These are phyloP conservation scores for Vitis labrusca DNA, from an alignment of 164 flowering plant species.

Conservation along the genomic window DNA sequence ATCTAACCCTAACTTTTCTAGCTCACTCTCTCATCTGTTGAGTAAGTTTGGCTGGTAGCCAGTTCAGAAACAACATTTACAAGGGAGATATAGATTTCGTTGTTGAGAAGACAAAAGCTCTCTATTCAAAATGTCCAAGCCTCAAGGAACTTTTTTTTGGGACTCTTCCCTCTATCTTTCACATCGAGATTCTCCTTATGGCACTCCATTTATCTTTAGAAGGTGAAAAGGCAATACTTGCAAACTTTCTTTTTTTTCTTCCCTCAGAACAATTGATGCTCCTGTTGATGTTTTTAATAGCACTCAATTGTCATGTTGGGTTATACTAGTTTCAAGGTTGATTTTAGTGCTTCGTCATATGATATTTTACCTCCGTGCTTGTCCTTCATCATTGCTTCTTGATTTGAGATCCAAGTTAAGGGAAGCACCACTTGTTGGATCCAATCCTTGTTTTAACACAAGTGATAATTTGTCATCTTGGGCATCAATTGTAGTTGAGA, in stretches of 20 bases:
- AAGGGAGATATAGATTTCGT: slow-evolving; percentile 55
- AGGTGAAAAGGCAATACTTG: slow-evolving; percentile 56
- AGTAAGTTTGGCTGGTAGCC: slow-evolving; percentile 50
- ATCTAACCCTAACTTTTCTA: slow-evolving; percentile 61
- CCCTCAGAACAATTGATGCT: slow-evolving; percentile 41
- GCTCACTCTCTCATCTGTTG: slow-evolving; percentile 63
- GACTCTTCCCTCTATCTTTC: slow-evolving; percentile 70
- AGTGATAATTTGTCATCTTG: slow-evolving; percentile 50
- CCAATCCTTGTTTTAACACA: slow-evolving; percentile 18
- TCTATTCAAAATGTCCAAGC: slow-evolving; percentile 12
- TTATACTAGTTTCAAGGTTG: slow-evolving; percentile 77
- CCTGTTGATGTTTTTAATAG: slow-evolving; percentile 37
- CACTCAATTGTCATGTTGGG: slow-evolving; percentile 76
- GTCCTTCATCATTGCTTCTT: slow-evolving; percentile 68
- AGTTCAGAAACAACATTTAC: slow-evolving; percentile 56
- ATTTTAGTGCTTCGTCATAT: slow-evolving; percentile 78
- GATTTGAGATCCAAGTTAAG: slow-evolving; percentile 73
- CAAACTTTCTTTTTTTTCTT: slow-evolving; percentile 45
- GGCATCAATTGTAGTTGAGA: slow-evolving; percentile 47
- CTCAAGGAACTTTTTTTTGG: slow-evolving; percentile 48
- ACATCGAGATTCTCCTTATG: slow-evolving; percentile 83
- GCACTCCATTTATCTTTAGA: slow-evolving; percentile 77
- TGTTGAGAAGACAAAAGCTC: background rate
- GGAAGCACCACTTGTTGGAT: slow-evolving; percentile 34
- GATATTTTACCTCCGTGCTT: slow-evolving; percentile 53